phyloP scores from a whole-genome alignment of 1,284 basidiomycete species.

The Puccinia hordei region DNA sequence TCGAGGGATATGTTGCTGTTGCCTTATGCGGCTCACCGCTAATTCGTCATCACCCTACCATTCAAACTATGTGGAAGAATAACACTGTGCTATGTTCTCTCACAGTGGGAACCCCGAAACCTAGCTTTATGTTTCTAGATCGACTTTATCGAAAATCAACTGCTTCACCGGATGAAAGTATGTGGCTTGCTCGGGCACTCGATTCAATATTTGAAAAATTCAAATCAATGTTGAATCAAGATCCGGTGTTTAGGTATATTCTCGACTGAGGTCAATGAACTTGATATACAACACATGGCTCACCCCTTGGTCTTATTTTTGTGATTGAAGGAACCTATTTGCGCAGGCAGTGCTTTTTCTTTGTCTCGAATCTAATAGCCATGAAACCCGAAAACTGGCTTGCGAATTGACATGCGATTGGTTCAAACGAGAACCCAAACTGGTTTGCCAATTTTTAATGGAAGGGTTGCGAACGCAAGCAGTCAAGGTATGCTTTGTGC shows the following conservation, averaged over 20 bases:
- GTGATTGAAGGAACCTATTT: slow-evolving; percentile 59
- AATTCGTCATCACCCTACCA: slow-evolving; percentile 47
- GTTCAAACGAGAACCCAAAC: slow-evolving; percentile 64
- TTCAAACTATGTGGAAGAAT: slow-evolving; percentile 53
- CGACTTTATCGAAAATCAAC: slow-evolving; percentile 76
- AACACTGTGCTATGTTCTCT: slow-evolving; percentile 59
- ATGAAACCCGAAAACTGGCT: slow-evolving; percentile 67
- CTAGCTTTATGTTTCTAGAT: slow-evolving; percentile 81
- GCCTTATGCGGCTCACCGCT: slow-evolving; percentile 63
- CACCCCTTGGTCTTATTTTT: background rate
- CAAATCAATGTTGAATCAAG: slow-evolving; percentile 66
- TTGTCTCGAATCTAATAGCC: slow-evolving; percentile 75
- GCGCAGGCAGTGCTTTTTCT: slow-evolving; percentile 67
- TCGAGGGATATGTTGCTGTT: slow-evolving; percentile 79
- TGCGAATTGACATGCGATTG: slow-evolving; percentile 67
- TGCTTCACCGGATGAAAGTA: slow-evolving; percentile 67
- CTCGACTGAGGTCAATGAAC: slow-evolving; percentile 62
- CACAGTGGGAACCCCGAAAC: slow-evolving; percentile 64
- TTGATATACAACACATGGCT: slow-evolving; percentile 15
- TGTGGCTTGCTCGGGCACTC: slow-evolving; percentile 75
- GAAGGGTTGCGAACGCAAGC: slow-evolving; percentile 23
- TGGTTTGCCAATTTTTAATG: slow-evolving; percentile 21
- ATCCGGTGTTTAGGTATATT: slow-evolving; percentile 66
- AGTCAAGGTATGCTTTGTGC: slow-evolving; percentile 24
- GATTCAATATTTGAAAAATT: slow-evolving; percentile 65